These are phyloP conservation scores for Nepenthes gracilis DNA, from an alignment of 148 eudicot species.

Conservation along the genomic window DNA sequence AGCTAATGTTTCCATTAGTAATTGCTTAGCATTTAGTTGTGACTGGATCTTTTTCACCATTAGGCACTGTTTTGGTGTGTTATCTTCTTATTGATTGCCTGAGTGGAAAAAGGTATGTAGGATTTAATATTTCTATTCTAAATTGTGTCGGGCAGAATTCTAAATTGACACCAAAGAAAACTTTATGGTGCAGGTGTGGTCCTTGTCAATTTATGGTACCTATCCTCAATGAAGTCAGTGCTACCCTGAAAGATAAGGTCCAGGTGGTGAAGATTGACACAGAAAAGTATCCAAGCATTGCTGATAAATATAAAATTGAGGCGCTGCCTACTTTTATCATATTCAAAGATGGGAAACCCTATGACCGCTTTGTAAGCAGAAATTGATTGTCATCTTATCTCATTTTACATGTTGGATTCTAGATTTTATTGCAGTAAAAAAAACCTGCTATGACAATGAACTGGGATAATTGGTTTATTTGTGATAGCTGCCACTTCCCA, in stretches of 20 bases:
- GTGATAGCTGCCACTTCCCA: no score
- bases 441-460: not conserved
- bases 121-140: not conserved
- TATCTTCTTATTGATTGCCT: not conserved
- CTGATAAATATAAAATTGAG: constrained; percentile 59
- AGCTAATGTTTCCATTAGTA: no score
- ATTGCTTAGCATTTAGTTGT: no score
- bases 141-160: no score
- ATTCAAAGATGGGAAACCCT: constrained; percentile 75
- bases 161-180: not conserved
- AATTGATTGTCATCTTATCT: not conserved
- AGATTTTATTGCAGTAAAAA: no score
- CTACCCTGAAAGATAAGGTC: constrained; percentile 48
- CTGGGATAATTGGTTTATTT: no score
- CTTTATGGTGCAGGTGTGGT: constrained; percentile 62
- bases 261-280: constrained; percentile 88
- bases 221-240: constrained; percentile 57
- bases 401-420: not conserved
- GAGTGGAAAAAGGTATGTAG: not conserved
- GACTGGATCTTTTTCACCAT: no score
- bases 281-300: constrained; percentile 64
- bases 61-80: not conserved
- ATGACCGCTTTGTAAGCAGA: constrained; percentile 79
- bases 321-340: constrained; percentile 86
- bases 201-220: constrained; percentile 97